Base-by-base conservation (phyloP, 2,329 filamentous ascomycete species). In the Orbilia blumenaviensis region DNA sequence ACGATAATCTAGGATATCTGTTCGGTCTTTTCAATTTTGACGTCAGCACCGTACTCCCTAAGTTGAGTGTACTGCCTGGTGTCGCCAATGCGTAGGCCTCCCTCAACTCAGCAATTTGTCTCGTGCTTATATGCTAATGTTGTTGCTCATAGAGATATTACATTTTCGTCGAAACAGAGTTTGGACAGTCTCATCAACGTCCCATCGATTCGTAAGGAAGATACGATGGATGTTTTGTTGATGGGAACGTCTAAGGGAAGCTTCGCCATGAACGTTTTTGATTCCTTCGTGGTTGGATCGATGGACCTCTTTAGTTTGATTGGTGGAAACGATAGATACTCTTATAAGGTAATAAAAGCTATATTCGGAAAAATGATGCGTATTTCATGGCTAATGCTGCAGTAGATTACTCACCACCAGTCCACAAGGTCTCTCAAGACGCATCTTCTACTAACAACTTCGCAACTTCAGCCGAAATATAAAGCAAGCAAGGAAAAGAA, bases 401-500 rank as follows among this genome's bases (percentile, higher is more conserved):
- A 12, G 29, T 66, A 80, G 79, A 78, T 80, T 48, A 77, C 79
- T 12, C 78, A 78, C 23, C 79, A 80, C 23, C 78, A 79, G 25
- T 78, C 79, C 58, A 79, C 79, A 10, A 73, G 69, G 14, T 75
- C 79, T 29, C 66, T 80, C 32, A 78, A 78, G 42, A 80, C 79
- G 3, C 80, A 81, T 60, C 75, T 79, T 8, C 76, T 81, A 21
- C 63, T 81, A 23, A 77, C 80, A 10, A 74, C 63, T 1, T 73
- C 74, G 2, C 77, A 79, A 12, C 61, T 66, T 9, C 50, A 67
- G 29, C 71, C 64, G 34, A 74, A 90, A 8, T 86, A 76, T 27
- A 52, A 60, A 9, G 12, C 60, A 2, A 41, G 42, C 3, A 66
- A 44, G 21, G 54, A 64, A 7, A 58, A 76, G 21, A 42, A 50